Percentiles rank a stretch among this genome's conserved stretches.
phyloP scores from a whole-genome alignment of 2,329 filamentous ascomycete species.

The Clonostachys chloroleuca region DNA sequence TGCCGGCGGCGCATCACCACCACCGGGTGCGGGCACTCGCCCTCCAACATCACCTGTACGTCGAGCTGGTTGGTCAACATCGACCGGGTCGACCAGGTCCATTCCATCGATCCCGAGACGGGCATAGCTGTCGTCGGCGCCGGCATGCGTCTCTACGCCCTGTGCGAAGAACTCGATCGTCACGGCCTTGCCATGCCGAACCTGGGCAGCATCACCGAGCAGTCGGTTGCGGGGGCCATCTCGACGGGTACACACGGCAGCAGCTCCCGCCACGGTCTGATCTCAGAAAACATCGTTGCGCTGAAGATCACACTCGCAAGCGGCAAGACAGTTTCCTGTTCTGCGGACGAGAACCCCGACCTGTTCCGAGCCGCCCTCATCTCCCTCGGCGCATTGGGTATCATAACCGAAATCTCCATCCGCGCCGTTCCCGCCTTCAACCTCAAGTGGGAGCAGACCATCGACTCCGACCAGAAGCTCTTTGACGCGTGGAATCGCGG shows the following conservation, averaged over 20 bases:
- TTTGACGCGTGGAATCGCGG: conserved; percentile 66
- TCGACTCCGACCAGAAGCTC: conserved; percentile 66
- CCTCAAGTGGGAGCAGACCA: conserved; percentile 80
- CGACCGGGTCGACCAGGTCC: conserved; percentile 71
- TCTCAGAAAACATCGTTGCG: conserved; percentile 72
- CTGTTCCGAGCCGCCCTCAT: conserved; percentile 87
- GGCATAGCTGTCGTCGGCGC: conserved; percentile 74
- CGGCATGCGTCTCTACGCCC: conserved; percentile 76
- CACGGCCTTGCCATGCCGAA: conserved; percentile 84
- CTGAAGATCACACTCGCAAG: conserved; percentile 80
- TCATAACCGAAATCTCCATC: conserved; percentile 86
- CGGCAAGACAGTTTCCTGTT: conserved; percentile 69
- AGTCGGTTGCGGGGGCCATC: conserved; percentile 89
- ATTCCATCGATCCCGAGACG: conserved; percentile 63
- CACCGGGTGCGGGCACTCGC: conserved; percentile 89
- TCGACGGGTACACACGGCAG: conserved; percentile 92
- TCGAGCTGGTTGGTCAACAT: conserved; percentile 94
- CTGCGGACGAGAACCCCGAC: conserved; percentile 62
- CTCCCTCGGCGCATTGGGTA: conserved; percentile 83
- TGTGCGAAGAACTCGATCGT: conserved; percentile 70
- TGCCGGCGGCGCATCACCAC: conserved; percentile 80
- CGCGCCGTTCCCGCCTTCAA: conserved; percentile 75
- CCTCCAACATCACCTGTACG: conserved; percentile 86
- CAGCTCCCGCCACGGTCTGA: conserved; percentile 74
- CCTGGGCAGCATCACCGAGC: conserved; percentile 89